Evolutionary conservation across 352 stramenopile species (phyloP).

Genomic region (Phytopythium chamaehyphon): DNA sequence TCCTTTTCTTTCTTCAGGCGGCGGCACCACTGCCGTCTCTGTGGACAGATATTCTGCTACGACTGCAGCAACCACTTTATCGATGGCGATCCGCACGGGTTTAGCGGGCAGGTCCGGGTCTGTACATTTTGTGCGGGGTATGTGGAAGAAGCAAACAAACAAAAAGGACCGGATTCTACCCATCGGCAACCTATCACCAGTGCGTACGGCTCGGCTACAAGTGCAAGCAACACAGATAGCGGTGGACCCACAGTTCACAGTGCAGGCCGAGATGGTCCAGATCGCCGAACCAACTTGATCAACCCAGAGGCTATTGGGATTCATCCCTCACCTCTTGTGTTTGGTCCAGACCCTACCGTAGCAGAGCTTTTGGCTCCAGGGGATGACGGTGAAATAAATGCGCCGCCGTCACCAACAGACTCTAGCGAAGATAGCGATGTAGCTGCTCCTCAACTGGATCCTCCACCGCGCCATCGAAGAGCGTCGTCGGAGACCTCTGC

Average conservation of each 20-base stretch:
- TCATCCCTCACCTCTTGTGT: slow-evolving; percentile 36
- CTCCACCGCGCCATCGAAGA: slow-evolving; percentile 15
- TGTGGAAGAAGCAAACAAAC: slow-evolving; percentile 33
- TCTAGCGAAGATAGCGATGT: slow-evolving; percentile 14
- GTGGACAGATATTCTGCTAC: slow-evolving; percentile 84
- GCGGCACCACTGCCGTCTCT: slow-evolving; percentile 85
- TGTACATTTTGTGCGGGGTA: slow-evolving; percentile 74
- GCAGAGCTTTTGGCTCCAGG: slow-evolving; percentile 1
- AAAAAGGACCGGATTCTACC: slow-evolving; percentile 14
- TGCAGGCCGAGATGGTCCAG: slow-evolving; percentile 5
- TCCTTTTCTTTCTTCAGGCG: slow-evolving; percentile 81
- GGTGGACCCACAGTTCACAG: not conserved
- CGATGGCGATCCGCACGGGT: slow-evolving; percentile 49
- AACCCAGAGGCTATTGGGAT: slow-evolving; percentile 10
- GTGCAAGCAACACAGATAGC: not conserved
- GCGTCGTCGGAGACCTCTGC: slow-evolving; percentile 27
- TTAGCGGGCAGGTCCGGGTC: slow-evolving; percentile 54
- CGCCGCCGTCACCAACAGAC: slow-evolving; percentile 24
- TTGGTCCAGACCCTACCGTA: slow-evolving; percentile 23
- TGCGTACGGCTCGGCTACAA: not conserved
- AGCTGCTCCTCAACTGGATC: slow-evolving; percentile 4
- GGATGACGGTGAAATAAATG: not conserved
- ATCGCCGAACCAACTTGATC: slow-evolving; percentile 15
- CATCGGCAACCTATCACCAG: not conserved
- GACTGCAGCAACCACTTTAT: slow-evolving; percentile 80